These are phyloP conservation scores for Pelargonium hybrid DNA, from an alignment of 441 rosid genomes.

Conservation along the genomic window DNA sequence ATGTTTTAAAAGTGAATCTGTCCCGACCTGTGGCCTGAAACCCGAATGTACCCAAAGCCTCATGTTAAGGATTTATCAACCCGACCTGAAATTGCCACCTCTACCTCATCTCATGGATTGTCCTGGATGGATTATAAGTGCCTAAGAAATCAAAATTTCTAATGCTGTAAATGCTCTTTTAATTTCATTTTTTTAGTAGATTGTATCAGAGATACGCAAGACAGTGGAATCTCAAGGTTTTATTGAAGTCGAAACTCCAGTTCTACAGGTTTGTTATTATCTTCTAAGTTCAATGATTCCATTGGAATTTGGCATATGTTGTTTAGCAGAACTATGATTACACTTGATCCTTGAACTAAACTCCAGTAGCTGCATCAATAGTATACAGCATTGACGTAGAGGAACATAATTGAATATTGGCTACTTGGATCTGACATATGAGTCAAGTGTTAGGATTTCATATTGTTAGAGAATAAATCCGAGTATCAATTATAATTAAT, in stretches of 20 bases:
- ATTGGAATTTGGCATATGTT: conserved; percentile 8
- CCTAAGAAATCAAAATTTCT: neutral
- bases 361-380: neutral
- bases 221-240: conserved; percentile 71
- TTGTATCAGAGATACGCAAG: conserved; percentile 72
- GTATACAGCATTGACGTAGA: neutral
- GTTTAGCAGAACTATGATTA: neutral
- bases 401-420: neutral
- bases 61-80: too few relatives aligned
- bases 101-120: neutral
- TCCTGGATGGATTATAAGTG: neutral
- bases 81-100: too few relatives aligned
- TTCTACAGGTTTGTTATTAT: conserved; percentile 67
- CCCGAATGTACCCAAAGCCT: too few relatives aligned
- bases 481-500: too few relatives aligned
- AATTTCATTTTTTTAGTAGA: conserved; percentile 36
- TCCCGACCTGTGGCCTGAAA: too few relatives aligned
- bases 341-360: neutral
- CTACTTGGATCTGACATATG: conserved; percentile 5
- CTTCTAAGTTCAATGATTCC: conserved; percentile 4
- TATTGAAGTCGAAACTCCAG: conserved; percentile 93
- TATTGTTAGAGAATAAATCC: too few relatives aligned
- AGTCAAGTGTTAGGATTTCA: neutral
- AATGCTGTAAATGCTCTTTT: conserved; percentile 3
- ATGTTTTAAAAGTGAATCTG: too few relatives aligned